Evolutionary conservation across 2,329 filamentous ascomycete genomes (phyloP).

Genomic region (Ophiostoma tasmaniense): DNA sequence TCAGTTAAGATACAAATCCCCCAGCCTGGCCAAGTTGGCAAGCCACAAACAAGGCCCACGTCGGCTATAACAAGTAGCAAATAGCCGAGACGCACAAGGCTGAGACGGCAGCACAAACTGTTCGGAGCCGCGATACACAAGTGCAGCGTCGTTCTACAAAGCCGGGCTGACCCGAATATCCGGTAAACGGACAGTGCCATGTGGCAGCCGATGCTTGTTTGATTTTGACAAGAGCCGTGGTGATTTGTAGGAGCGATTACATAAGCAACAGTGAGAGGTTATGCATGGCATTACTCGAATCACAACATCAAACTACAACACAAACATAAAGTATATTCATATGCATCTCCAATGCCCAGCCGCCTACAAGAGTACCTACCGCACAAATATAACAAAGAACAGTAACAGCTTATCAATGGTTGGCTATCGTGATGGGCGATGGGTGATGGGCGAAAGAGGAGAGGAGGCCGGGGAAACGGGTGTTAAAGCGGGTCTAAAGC

Average conservation of each 20-base stretch:
- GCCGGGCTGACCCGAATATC: background rate
- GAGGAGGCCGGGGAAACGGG: slow-evolving; percentile 19
- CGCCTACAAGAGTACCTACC: background rate
- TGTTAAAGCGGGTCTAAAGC: slow-evolving; percentile 12
- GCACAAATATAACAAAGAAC: background rate
- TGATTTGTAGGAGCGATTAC: background rate
- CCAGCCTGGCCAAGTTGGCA: background rate
- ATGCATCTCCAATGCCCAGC: background rate
- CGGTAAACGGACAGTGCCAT: background rate
- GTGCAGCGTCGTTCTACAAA: background rate
- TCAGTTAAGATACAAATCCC: background rate
- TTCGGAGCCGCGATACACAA: background rate
- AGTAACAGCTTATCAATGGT: background rate
- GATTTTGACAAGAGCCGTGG: background rate
- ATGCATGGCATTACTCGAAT: background rate
- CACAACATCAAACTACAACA: too few species aligned
- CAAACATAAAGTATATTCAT: background rate
- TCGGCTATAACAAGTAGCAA: background rate
- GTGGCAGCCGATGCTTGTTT: background rate
- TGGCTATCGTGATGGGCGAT: background rate
- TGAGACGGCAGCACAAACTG: background rate
- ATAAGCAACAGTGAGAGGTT: background rate
- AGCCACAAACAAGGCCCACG: background rate
- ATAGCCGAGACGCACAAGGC: background rate
- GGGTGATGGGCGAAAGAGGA: too few species aligned